A percentile compares a stretch with the other conserved stretches of the same genome.
Conservation (phyloP, 2,329 filamentous ascomycete genomes). For the Hyphodiscus sp. region DNA sequence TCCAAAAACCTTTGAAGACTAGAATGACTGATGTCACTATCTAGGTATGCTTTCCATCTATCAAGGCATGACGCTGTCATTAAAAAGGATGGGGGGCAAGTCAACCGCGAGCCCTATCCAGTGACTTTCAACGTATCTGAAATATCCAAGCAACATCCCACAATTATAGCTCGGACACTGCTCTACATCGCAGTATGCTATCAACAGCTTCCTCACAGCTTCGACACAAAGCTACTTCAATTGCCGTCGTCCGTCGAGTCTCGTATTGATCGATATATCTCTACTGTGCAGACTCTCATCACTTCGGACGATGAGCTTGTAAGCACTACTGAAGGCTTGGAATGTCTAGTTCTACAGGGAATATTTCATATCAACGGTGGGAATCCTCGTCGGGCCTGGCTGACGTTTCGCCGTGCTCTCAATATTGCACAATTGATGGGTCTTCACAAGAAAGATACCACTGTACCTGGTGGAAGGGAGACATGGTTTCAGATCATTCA, state of each 20-base stretch:
- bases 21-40: no score
- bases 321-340: conserved; percentile 42
- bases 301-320: conserved; percentile 41
- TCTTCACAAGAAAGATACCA: conserved; percentile 17
- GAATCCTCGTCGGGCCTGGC: conserved; percentile 43
- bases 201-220: conserved; percentile 23
- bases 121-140: conserved; percentile 19
- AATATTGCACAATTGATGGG: conserved; percentile 36
- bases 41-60: conserved; percentile 13
- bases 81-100: background rate
- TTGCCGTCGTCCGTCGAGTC: conserved; percentile 16
- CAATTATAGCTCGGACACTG: conserved; percentile 22
- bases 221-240: conserved; percentile 19
- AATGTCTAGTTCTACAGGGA: conserved; percentile 44
- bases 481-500: conserved; percentile 42
- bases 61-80: background rate
- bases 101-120: background rate
- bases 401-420: conserved; percentile 41
- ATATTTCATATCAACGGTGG: conserved; percentile 42
- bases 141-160: conserved; percentile 20
- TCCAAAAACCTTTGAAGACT: no score
- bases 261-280: conserved; percentile 24
- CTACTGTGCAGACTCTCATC: conserved; percentile 30
- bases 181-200: conserved; percentile 25
- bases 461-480: conserved; percentile 22